Base-by-base conservation (phyloP, 176 grass and related monocot genomes). In the Triticum monococcum region DNA sequence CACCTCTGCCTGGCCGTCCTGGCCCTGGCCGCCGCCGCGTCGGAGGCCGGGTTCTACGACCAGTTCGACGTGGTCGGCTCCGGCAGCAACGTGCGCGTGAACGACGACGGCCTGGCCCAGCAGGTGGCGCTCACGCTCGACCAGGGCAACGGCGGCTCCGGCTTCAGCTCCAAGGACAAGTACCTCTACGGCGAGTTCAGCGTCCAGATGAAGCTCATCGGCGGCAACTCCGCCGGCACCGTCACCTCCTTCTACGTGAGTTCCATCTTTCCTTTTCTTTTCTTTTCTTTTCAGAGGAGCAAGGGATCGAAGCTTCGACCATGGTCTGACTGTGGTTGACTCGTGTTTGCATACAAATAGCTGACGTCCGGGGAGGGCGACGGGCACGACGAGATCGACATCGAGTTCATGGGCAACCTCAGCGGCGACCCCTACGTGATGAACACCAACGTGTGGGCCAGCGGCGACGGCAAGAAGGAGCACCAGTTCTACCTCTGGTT, bases 401-500 rank as follows among this genome's bases (percentile, higher is more conserved):
- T 91, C 60, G 89, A 91, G 85, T 87, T 91, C 85, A 87, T 87
- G 85, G 89, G 89, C 7, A 91, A 91, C 76, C 0, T 2, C 0
- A 61, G 2, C 7, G 85, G 85, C 3, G 1, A 61, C 0, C 85
- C 89, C 0, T 56, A 62, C 10, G 85, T 87, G 10, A 86, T 91
- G 45, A 91, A 84, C 89, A 91, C 89, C 36, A 91, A 91, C 81
- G 89, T 91, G 4, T 91, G 89, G 89, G 81, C 85, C 60, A 75
- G 28, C 59, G 85, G 89, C 35, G 89, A 91, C 48, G 89, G 89
- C 26, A 74, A 75, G 74, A 91, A 87, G 81, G 89, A 91, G 81
- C 89, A 84, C 26, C 89, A 91, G 75, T 91, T 91, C 57, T 80
- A 91, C 85, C 89, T 91, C 3, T 91, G 89, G 89, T 91, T 87